Evolutionary conservation across 1,284 basidiomycete species (phyloP).

Genomic region (Microbotryomycetes sp.): DNA sequence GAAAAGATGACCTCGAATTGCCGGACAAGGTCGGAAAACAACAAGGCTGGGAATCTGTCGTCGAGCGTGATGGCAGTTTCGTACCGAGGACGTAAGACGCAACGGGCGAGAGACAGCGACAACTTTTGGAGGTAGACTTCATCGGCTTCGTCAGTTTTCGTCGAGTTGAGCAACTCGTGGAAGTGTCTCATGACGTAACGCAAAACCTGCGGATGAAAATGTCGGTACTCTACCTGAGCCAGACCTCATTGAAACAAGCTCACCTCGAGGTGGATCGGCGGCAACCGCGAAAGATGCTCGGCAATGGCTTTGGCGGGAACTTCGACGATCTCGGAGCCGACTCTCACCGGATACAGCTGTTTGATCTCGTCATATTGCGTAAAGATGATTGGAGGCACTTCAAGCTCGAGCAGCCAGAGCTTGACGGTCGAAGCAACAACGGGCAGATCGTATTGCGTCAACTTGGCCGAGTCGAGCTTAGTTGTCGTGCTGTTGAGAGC

Average conservation of each 20-base stretch:
- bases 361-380: slow-evolving; percentile 32
- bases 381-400: slow-evolving; percentile 13
- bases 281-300: slow-evolving; percentile 9
- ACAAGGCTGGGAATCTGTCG: slow-evolving; percentile 29
- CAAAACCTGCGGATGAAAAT: slow-evolving; percentile 8
- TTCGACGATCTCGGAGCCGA: neutral
- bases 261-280: slow-evolving; percentile 26
- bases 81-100: slow-evolving; percentile 20
- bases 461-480: neutral
- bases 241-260: neutral
- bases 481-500: neutral
- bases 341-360: slow-evolving; percentile 18
- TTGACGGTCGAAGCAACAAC: slow-evolving; percentile 30
- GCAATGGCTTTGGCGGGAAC: slow-evolving; percentile 15
- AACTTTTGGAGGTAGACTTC: slow-evolving; percentile 32
- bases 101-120: slow-evolving; percentile 29
- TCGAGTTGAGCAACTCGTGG: slow-evolving; percentile 4
- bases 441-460: slow-evolving; percentile 27
- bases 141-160: slow-evolving; percentile 8
- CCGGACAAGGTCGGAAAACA: slow-evolving; percentile 27
- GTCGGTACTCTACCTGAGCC: neutral
- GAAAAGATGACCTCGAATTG: slow-evolving; percentile 3
- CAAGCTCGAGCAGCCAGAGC: slow-evolving; percentile 35
- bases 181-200: slow-evolving; percentile 24
- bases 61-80: slow-evolving; percentile 31